Percentiles rank a stretch among this genome's conserved stretches.
These are phyloP conservation scores for Polytrichum formosum DNA, from an alignment of 225 moss, liverwort and hornwort species.

Conservation along the genomic window DNA sequence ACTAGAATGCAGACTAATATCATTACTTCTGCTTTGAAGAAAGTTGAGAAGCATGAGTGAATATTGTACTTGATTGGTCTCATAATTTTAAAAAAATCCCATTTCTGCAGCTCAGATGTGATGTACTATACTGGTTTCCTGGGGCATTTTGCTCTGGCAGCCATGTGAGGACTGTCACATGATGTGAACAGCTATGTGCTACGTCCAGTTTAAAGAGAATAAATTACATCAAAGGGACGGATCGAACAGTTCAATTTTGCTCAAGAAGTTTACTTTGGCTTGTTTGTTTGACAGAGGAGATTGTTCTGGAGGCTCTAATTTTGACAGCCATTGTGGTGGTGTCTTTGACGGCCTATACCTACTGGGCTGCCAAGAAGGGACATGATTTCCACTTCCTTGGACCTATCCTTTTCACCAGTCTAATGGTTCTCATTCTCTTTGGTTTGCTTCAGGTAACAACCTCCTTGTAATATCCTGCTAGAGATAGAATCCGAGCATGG, in stretches of 20 bases:
- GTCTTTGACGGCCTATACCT: conserved; percentile 81
- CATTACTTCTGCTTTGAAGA: too few species aligned
- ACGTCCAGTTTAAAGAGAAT: not conserved
- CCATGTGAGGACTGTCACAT: too few species aligned
- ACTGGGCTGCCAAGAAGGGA: conserved; percentile 84
- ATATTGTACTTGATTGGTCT: too few species aligned
- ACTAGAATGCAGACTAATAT: too few species aligned
- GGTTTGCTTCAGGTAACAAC: conserved; percentile 76
- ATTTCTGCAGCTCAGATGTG: too few species aligned
- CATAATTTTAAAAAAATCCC: too few species aligned
- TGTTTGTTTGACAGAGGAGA: conserved; percentile 53
- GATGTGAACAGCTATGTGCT: too few species aligned
- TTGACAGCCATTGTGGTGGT: conserved; percentile 85
- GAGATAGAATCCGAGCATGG: not conserved
- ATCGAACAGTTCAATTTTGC: conserved; percentile 2
- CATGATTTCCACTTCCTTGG: conserved; percentile 90
- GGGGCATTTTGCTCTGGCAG: too few species aligned
- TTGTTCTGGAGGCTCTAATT: conserved; percentile 86
- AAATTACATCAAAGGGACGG: not conserved
- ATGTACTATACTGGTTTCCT: too few species aligned
- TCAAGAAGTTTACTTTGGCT: conserved; percentile 11
- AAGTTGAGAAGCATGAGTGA: too few species aligned
- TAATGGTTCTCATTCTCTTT: conserved; percentile 73
- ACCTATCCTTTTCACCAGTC: conserved; percentile 77
- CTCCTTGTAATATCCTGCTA: not conserved